Evolutionary conservation across 305 asterid genomes (phyloP).

Genomic region (Solanum hybrid): DNA sequence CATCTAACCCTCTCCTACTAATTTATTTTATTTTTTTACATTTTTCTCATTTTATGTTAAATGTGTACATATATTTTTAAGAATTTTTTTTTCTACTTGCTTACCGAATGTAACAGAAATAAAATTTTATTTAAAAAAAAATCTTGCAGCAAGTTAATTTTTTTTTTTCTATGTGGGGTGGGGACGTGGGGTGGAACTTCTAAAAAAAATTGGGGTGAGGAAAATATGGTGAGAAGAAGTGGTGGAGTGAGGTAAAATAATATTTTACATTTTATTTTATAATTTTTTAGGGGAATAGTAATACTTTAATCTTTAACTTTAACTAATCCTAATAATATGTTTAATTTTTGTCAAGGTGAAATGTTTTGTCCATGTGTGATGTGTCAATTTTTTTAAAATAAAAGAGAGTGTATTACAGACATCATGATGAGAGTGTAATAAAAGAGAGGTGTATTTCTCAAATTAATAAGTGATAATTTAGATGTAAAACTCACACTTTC

Average conservation of each 20-base stretch:
- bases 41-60: background rate
- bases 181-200: too few relatives aligned
- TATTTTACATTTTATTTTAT: too few relatives aligned
- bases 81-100: background rate
- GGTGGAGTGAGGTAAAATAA: background rate
- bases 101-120: too few relatives aligned
- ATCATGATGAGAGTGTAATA: background rate
- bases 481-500: background rate
- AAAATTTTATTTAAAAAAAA: too few relatives aligned
- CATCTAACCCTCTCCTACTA: background rate
- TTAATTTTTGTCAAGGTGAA: too few relatives aligned
- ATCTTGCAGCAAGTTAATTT: background rate
- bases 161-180: too few relatives aligned
- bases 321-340: background rate
- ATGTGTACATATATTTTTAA: too few relatives aligned
- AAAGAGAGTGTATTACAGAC: too few relatives aligned
- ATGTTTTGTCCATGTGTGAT: background rate
- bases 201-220: too few relatives aligned
- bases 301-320: too few relatives aligned
- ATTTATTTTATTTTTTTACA: background rate
- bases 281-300: background rate
- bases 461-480: background rate
- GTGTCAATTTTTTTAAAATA: background rate
- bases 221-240: too few relatives aligned
- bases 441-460: background rate